Base-by-base conservation (phyloP, 2,329 filamentous ascomycete species). In the Grosmannia penicillata region DNA sequence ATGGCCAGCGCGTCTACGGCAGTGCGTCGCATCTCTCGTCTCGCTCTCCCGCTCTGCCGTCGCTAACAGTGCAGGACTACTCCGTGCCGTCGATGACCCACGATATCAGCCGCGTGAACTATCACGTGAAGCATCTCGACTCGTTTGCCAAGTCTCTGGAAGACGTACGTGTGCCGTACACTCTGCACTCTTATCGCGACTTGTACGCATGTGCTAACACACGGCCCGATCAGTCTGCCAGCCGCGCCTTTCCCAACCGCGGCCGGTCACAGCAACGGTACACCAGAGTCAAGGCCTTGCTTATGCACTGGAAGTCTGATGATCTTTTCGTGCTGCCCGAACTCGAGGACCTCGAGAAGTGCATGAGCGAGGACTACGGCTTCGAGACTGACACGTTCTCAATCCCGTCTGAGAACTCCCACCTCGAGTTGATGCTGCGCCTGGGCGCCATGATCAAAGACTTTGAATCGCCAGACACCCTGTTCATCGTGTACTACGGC, bases 401-500 rank as follows among this genome's bases (percentile, higher is more conserved):
- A 33, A 75, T 75, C 28, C 71, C 71, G 0, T 70, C 67, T 2
- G 65, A 71, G 39, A 73, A 73, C 48, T 60, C 71, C 9, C 71
- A 75, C 44, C 56, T 74, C 14, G 69, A 73, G 48, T 53, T 74
- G 40, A 74, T 72, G 65, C 57, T 73, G 55, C 63, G 65, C 40
- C 58, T 74, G 23, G 68, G 65, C 4, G 62, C 68, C 44, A 58
- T 75, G 50, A 68, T 75, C 49, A 72, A 74, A 48, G 62, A 69
- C 33, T 59, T 71, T 38, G 71, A 43, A 21, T 63, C 64, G 4
- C 59, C 61, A 31, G 66, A 73, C 33, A 74, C 70, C 0, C 54
- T 75, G 2, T 72, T 75, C 45, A 50, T 75, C 8, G 54, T 75
- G 14, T 75, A 75, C 49, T 75, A 75, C 39, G 71, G 69, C 10